These are phyloP conservation scores for Diplotaxis tenuifolia DNA, from an alignment of 345 rosid species.

Conservation along the genomic window DNA sequence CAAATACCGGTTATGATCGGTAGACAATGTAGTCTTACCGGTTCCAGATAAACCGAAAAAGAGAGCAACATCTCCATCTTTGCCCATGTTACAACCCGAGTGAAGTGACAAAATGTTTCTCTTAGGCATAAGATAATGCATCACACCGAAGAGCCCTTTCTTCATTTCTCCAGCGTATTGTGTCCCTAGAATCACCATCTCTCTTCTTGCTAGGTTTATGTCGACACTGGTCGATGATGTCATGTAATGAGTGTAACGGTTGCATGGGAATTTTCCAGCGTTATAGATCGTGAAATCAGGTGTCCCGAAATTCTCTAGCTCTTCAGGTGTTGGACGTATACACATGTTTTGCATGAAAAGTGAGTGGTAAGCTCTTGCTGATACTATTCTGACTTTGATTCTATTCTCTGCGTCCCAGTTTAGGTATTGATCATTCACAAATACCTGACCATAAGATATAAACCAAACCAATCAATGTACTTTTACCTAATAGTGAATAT, in stretches of 20 bases:
- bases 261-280: constrained; percentile 98
- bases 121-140: constrained; percentile 99
- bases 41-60: constrained; percentile 99
- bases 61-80: constrained; percentile 98
- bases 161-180: constrained; percentile 99
- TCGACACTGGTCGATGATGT: constrained; percentile 98
- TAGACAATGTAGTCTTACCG: constrained; percentile 93
- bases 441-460: constrained; percentile 51
- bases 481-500: neutral
- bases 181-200: constrained; percentile 99
- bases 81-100: constrained; percentile 99
- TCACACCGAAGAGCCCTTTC: constrained; percentile 97
- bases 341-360: constrained; percentile 99
- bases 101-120: constrained; percentile 90
- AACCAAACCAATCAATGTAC: neutral
- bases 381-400: constrained; percentile 93
- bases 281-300: constrained; percentile 99
- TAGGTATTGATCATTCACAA: constrained; percentile 90
- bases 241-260: constrained; percentile 98
- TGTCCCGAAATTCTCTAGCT: constrained; percentile 92
- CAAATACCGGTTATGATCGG: constrained; percentile 84
- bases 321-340: constrained; percentile 97
- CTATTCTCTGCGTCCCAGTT: constrained; percentile 87
- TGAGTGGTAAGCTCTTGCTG: constrained; percentile 98
- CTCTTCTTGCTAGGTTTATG: constrained; percentile 86